phyloP scores from a whole-genome alignment of 495 filamentous ascomycete genomes.

The Haplographium delicatum region DNA sequence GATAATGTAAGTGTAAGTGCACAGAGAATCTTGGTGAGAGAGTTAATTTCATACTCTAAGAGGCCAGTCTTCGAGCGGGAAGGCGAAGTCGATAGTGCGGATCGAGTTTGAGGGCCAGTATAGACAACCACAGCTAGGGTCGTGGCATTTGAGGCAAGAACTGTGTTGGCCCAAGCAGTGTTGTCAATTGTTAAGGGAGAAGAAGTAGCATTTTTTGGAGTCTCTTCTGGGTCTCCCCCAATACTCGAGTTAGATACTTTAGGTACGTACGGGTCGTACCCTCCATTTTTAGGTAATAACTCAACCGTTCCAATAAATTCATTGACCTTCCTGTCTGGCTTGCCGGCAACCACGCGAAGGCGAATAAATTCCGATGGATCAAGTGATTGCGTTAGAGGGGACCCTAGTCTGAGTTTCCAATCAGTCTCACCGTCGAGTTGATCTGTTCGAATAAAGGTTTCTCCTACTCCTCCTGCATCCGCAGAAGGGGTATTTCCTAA shows the following conservation, averaged over 20 bases:
- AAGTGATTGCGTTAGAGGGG: slow-evolving; percentile 73
- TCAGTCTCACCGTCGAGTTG: slow-evolving; percentile 98
- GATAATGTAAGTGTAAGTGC: slow-evolving; percentile 80
- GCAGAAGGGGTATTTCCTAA: slow-evolving; percentile 25
- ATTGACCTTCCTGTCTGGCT: slow-evolving; percentile 88
- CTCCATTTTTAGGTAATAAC: slow-evolving; percentile 27
- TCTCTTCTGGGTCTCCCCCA: slow-evolving; percentile 23
- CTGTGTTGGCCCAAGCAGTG: slow-evolving; percentile 97
- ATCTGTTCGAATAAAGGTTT: slow-evolving; percentile 96
- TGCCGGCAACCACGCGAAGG: slow-evolving; percentile 74
- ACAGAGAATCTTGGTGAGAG: slow-evolving; percentile 95
- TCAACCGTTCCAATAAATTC: slow-evolving; percentile 87
- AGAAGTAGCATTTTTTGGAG: slow-evolving; percentile 36
- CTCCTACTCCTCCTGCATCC: slow-evolving; percentile 47
- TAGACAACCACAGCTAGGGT: slow-evolving; percentile 88
- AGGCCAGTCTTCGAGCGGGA: slow-evolving; percentile 90
- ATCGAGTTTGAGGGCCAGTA: slow-evolving; percentile 90
- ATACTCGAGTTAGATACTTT: slow-evolving; percentile 23
- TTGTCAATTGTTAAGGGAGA: slow-evolving; percentile 89
- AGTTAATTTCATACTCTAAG: slow-evolving; percentile 94
- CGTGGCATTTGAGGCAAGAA: slow-evolving; percentile 85
- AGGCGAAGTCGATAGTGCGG: slow-evolving; percentile 86
- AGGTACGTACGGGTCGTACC: slow-evolving; percentile 17
- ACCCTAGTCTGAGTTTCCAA: slow-evolving; percentile 92
- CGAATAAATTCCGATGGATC: slow-evolving; percentile 61